phyloP scores from a whole-genome alignment of 768 basidiomycete species.

The Clitopilus passeckerianus region DNA sequence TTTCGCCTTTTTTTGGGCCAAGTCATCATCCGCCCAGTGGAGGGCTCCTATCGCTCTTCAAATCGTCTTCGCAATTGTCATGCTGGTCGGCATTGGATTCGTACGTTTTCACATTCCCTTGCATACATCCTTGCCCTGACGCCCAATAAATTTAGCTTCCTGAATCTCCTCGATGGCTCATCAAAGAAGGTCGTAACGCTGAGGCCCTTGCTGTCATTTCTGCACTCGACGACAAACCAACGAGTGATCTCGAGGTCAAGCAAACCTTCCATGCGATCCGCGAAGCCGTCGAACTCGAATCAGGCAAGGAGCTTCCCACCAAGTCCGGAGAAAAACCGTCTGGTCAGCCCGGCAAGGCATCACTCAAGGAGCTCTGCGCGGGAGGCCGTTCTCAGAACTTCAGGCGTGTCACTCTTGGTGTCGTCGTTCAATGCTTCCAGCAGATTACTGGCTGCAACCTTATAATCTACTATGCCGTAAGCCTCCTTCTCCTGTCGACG shows the following conservation, averaged over 20 bases:
- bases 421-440: slow-evolving; percentile 62
- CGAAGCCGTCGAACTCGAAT: slow-evolving; percentile 47
- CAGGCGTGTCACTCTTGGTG: slow-evolving; percentile 48
- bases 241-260: slow-evolving; percentile 39
- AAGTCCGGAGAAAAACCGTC: slow-evolving; percentile 4
- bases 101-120: slow-evolving; percentile 29
- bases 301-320: slow-evolving; percentile 3
- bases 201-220: slow-evolving; percentile 58
- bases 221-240: slow-evolving; percentile 50
- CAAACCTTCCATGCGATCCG: slow-evolving; percentile 49
- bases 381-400: slow-evolving; percentile 58
- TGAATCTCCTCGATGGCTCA: slow-evolving; percentile 40
- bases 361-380: slow-evolving; percentile 48
- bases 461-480: slow-evolving; percentile 51
- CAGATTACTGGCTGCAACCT: slow-evolving; percentile 64
- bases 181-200: slow-evolving; percentile 46
- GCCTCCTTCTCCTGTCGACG: slow-evolving; percentile 24
- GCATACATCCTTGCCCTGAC: not conserved
- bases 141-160: slow-evolving; percentile 33
- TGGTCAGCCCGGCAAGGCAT: slow-evolving; percentile 16
- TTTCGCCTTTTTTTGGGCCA: slow-evolving; percentile 54
- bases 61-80: slow-evolving; percentile 48
- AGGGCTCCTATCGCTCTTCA: slow-evolving; percentile 59
- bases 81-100: slow-evolving; percentile 44
- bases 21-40: slow-evolving; percentile 52